phyloP scores from a whole-genome alignment of 1,284 basidiomycete species.

The Pterulicium gracile region DNA sequence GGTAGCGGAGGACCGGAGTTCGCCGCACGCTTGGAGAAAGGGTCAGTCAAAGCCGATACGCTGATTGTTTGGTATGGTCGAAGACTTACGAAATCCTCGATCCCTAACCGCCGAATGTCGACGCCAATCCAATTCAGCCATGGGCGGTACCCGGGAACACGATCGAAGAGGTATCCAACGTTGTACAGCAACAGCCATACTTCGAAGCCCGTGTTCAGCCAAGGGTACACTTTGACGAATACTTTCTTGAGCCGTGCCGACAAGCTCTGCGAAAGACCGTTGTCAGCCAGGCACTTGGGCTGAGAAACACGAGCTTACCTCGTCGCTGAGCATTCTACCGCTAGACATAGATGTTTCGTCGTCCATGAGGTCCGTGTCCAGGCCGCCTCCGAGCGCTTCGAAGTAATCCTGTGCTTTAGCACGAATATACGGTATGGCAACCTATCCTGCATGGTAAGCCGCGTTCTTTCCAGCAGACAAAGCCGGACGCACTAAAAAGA shows the following conservation, averaged over 20 bases:
- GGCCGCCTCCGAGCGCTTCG: slow-evolving; percentile 81
- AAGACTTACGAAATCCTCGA: slow-evolving; percentile 59
- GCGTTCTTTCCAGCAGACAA: not conserved
- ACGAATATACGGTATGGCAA: slow-evolving; percentile 83
- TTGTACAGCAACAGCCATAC: slow-evolving; percentile 78
- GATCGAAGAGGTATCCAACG: slow-evolving; percentile 85
- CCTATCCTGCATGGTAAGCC: slow-evolving; percentile 28
- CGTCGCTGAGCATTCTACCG: slow-evolving; percentile 35
- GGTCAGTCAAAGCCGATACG: slow-evolving; percentile 4
- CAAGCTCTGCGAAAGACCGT: not conserved
- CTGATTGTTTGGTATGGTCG: not conserved
- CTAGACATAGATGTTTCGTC: slow-evolving; percentile 31
- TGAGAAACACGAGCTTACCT: slow-evolving; percentile 33
- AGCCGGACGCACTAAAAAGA: slow-evolving; percentile 53
- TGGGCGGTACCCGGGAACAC: slow-evolving; percentile 81
- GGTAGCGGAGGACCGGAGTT: slow-evolving; percentile 25
- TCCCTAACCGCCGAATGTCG: slow-evolving; percentile 67
- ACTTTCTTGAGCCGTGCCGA: slow-evolving; percentile 26
- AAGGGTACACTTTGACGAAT: slow-evolving; percentile 75
- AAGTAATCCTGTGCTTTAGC: slow-evolving; percentile 87
- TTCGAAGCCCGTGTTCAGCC: slow-evolving; percentile 70
- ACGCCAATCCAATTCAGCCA: slow-evolving; percentile 84
- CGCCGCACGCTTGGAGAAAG: slow-evolving; percentile 26
- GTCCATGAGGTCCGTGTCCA: slow-evolving; percentile 55
- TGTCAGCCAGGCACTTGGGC: too few species aligned